phyloP scores from a whole-genome alignment of 2,329 filamentous ascomycete species.

The Trichoderma cornu-damae region DNA sequence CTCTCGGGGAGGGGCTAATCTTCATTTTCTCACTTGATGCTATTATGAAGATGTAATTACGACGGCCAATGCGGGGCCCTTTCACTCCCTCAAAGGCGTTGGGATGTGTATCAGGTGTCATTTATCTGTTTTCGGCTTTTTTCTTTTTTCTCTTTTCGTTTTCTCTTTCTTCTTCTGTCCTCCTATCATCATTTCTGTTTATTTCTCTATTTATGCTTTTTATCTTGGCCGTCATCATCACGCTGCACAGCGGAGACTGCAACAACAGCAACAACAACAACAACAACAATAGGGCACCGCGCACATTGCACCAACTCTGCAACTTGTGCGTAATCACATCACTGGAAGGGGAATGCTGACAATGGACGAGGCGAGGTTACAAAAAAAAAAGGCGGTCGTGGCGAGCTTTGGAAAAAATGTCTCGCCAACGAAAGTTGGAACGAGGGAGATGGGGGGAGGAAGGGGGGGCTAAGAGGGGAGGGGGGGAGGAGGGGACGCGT shows the following conservation, averaged over 20 bases:
- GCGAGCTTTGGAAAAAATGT: conserved; percentile 18
- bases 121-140: conserved; percentile 13
- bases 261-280: conserved; percentile 11
- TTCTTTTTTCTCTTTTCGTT: no score
- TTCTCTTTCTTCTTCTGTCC: not conserved
- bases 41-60: conserved; percentile 36
- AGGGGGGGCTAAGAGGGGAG: no score
- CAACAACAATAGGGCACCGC: conserved; percentile 3
- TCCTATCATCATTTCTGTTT: conserved; percentile 18
- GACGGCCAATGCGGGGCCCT: conserved; percentile 34
- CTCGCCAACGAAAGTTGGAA: conserved; percentile 7
- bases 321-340: conserved; percentile 10
- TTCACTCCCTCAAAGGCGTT: conserved; percentile 38
- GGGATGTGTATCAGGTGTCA: conserved; percentile 29
- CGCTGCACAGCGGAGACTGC: conserved; percentile 10
- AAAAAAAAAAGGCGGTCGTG: conserved; percentile 18
- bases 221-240: not conserved
- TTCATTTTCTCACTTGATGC: conserved; percentile 18
- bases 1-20: no score
- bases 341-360: not conserved
- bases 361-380: not conserved
- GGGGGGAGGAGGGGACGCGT: conserved; percentile 1
- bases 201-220: not conserved
- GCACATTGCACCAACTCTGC: not conserved
- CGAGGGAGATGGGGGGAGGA: not conserved